A percentile compares a stretch with the other conserved stretches of the same genome.
Evolutionary conservation across 225 moss, liverwort and hornwort genomes (phyloP).

Genomic region (Takakia lepidozioides): DNA sequence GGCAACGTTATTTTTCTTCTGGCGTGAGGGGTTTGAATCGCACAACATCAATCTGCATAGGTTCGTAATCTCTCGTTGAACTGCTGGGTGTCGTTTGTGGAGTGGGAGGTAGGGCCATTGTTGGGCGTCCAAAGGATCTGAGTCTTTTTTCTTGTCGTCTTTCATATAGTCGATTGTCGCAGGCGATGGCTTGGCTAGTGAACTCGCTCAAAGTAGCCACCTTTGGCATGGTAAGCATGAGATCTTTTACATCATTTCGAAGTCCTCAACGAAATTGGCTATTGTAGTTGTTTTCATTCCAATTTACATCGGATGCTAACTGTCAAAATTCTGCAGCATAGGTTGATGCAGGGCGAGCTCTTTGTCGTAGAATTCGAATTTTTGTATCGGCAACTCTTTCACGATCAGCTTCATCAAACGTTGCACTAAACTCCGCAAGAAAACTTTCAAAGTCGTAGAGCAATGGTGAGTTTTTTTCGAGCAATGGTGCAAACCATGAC

Average conservation of each 20-base stretch:
- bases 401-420: neutral
- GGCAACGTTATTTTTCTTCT: neutral
- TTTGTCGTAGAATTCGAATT: neutral
- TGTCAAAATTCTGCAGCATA: neutral
- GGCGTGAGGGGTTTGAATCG: neutral
- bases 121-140: neutral
- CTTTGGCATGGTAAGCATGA: slow-evolving; percentile 2
- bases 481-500: too few species aligned
- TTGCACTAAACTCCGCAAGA: too few species aligned
- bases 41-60: neutral
- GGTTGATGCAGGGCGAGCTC: neutral
- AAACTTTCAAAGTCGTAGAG: too few species aligned
- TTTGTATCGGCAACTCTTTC: neutral
- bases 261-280: neutral
- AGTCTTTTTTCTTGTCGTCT: neutral
- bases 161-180: slow-evolving; percentile 2
- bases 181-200: neutral
- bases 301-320: slow-evolving; percentile 1
- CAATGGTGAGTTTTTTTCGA: too few species aligned
- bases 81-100: too few species aligned
- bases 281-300: slow-evolving; percentile 1
- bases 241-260: slow-evolving; percentile 2
- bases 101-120: neutral
- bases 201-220: neutral
- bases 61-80: neutral